phyloP scores from a whole-genome alignment of 106 monocot species.

The Dendrobium catenatum region DNA sequence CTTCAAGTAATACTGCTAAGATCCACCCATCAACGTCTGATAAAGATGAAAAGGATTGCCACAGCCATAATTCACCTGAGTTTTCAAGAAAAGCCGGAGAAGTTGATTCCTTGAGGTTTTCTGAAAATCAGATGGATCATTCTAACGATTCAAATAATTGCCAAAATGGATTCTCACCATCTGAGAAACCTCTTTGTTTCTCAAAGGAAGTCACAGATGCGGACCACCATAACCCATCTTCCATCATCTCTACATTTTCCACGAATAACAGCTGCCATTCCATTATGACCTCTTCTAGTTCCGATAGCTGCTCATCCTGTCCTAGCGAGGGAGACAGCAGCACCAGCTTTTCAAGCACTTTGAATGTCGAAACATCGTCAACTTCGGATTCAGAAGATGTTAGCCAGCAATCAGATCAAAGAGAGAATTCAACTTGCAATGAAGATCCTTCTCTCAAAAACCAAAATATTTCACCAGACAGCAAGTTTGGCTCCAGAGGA shows the following conservation, averaged over 20 bases:
- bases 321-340: constrained; percentile 59
- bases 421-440: constrained; percentile 20
- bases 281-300: constrained; percentile 36
- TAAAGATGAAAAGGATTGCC: constrained; percentile 5
- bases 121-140: constrained; percentile 2
- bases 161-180: constrained; percentile 8
- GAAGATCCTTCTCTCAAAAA: not conserved
- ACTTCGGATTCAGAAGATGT: constrained; percentile 84
- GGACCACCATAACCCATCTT: constrained; percentile 6
- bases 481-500: not conserved
- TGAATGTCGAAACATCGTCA: constrained; percentile 55
- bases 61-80: not conserved
- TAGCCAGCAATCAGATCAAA: constrained; percentile 40
- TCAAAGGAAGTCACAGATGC: constrained; percentile 2
- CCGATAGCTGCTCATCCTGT: constrained; percentile 66
- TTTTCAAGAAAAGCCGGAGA: constrained; percentile 3
- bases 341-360: constrained; percentile 47
- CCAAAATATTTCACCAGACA: constrained; percentile 6
- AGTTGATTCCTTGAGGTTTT: constrained; percentile 2
- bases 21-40: constrained; percentile 9
- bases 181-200: constrained; percentile 9
- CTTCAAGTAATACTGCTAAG: constrained; percentile 2
- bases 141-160: constrained; percentile 6
- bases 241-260: not conserved
- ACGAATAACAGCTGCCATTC: not conserved